phyloP scores from a whole-genome alignment of 2,329 filamentous ascomycete genomes.

The Ophioceras dolichostomum region DNA sequence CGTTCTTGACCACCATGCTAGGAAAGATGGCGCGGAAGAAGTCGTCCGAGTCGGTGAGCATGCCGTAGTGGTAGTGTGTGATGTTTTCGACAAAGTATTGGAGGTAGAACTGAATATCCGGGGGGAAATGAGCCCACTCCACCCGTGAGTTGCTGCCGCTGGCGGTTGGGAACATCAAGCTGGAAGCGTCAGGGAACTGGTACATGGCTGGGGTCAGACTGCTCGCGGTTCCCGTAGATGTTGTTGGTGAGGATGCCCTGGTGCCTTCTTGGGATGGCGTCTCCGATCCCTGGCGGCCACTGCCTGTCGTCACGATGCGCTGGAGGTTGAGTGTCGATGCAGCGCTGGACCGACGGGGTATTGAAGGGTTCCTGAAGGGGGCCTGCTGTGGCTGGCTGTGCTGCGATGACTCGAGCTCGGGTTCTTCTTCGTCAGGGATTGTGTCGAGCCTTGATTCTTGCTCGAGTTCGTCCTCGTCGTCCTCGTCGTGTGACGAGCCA shows the following conservation, averaged over 20 bases:
- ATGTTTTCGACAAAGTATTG: slow-evolving; percentile 68
- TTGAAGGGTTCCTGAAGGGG: slow-evolving; percentile 5
- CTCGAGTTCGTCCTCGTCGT: slow-evolving; percentile 33
- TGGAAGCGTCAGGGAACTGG: slow-evolving; percentile 16
- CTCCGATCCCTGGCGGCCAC: slow-evolving; percentile 37
- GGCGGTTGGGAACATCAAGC: no score
- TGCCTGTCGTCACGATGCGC: slow-evolving; percentile 12
- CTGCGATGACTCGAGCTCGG: slow-evolving; percentile 1
- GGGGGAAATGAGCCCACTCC: slow-evolving; percentile 47
- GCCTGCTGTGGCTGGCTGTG: no score
- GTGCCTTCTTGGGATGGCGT: slow-evolving; percentile 37
- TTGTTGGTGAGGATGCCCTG: slow-evolving; percentile 39
- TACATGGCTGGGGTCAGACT: slow-evolving; percentile 19
- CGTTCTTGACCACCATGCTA: slow-evolving; percentile 57
- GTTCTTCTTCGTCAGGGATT: slow-evolving; percentile 39
- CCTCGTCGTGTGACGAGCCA: slow-evolving; percentile 41
- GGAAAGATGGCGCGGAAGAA: slow-evolving; percentile 66
- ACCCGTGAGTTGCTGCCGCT: slow-evolving; percentile 13
- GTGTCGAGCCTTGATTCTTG: slow-evolving; percentile 31
- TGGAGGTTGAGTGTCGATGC: slow-evolving; percentile 23
- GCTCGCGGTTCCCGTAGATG: slow-evolving; percentile 29
- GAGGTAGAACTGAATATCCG: slow-evolving; percentile 67
- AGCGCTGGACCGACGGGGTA: slow-evolving; percentile 22
- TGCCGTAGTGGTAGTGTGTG: slow-evolving; percentile 70
- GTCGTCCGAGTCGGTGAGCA: slow-evolving; percentile 56